These are phyloP conservation scores for Biscogniauxia marginata DNA, from an alignment of 2,329 filamentous ascomycete species.

Conservation along the genomic window DNA sequence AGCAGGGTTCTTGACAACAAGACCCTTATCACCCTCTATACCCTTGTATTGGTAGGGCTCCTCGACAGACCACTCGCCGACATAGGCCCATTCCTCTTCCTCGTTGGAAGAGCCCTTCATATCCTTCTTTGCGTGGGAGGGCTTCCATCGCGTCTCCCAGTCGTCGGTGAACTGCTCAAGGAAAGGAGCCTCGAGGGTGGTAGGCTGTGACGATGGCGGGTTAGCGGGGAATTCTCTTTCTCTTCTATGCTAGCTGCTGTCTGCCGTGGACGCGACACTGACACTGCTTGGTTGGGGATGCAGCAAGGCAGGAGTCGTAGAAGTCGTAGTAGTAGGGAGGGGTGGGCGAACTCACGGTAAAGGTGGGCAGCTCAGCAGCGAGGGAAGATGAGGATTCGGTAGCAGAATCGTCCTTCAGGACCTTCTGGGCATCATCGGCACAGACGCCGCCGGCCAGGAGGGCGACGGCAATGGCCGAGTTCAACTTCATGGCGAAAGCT, in stretches of 20 bases:
- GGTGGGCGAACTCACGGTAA: constrained; percentile 67
- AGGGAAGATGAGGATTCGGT: constrained; percentile 55
- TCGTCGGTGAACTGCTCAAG: constrained; percentile 97
- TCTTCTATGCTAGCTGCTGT: too few relatives aligned
- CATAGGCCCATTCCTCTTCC: constrained; percentile 95
- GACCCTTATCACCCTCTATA: constrained; percentile 91
- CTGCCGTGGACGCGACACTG: too few relatives aligned
- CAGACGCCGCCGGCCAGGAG: constrained; percentile 68
- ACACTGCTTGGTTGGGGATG: too few relatives aligned
- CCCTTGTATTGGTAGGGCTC: constrained; percentile 89
- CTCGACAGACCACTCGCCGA: constrained; percentile 95
- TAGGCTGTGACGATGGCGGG: constrained; percentile 61
- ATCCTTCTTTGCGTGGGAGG: constrained; percentile 95
- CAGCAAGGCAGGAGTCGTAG: constrained; percentile 9
- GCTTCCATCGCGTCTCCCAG: constrained; percentile 92
- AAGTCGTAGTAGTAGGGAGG: constrained; percentile 3
- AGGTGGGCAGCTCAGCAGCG: constrained; percentile 70
- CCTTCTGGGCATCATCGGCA: constrained; percentile 60
- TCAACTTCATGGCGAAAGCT: constrained; percentile 73
- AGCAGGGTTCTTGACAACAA: constrained; percentile 96
- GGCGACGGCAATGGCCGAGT: constrained; percentile 74
- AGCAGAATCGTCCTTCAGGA: constrained; percentile 47
- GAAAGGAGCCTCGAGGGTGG: constrained; percentile 86
- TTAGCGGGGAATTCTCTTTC: constrained; percentile 1
- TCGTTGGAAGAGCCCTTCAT: constrained; percentile 67